A percentile compares a stretch with the other conserved stretches of the same genome.
Evolutionary conservation across 805 yeast species (phyloP).

Genomic region (Suhomyces pyralidae): DNA sequence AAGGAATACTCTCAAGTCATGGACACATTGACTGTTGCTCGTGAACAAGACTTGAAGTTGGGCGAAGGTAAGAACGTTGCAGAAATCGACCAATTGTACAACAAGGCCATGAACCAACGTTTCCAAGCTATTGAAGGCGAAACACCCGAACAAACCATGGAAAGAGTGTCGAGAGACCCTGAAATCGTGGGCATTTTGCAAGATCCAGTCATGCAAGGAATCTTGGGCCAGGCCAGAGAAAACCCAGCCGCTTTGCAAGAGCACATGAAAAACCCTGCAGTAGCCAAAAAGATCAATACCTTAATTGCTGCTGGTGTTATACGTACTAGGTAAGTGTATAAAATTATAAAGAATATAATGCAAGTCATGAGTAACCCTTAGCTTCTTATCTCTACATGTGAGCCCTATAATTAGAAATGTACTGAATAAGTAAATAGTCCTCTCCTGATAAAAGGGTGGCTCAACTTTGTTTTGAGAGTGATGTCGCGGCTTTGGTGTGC

Average conservation of each 20-base stretch:
- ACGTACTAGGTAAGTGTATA: slow-evolving; percentile 61
- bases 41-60: slow-evolving; percentile 64
- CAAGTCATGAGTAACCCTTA: background rate
- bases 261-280: slow-evolving; percentile 96
- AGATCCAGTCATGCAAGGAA: slow-evolving; percentile 95
- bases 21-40: slow-evolving; percentile 78
- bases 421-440: background rate
- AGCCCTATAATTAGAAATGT: background rate
- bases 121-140: slow-evolving; percentile 83
- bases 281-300: slow-evolving; percentile 79
- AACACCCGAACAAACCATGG: slow-evolving; percentile 91
- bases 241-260: slow-evolving; percentile 97
- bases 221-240: slow-evolving; percentile 87
- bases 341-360: background rate
- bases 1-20: slow-evolving; percentile 79
- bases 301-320: slow-evolving; percentile 96
- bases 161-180: slow-evolving; percentile 89
- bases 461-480: background rate
- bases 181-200: slow-evolving; percentile 84
- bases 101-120: slow-evolving; percentile 75
- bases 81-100: slow-evolving; percentile 80
- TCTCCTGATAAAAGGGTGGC: background rate
- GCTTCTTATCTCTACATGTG: background rate
- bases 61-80: slow-evolving; percentile 53
- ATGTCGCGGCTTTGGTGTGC: too few species aligned